Base-by-base conservation (phyloP, 129 eudicot species). In the Chrysanthemum lavandulifolium region DNA sequence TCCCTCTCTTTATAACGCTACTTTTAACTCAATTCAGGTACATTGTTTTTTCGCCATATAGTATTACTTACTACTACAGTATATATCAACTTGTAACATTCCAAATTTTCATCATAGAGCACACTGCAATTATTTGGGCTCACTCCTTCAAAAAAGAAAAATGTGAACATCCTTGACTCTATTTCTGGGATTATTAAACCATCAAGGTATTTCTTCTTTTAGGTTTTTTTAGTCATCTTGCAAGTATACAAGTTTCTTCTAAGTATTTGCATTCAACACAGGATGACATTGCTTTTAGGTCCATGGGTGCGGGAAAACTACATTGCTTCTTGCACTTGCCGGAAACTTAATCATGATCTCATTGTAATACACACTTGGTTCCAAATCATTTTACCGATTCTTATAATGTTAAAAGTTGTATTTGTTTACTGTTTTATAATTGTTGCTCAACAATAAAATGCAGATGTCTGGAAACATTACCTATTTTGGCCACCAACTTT, bases 291-390 rank as follows among this genome's bases (percentile, higher is more conserved):
- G 13, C 86, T 84, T 74, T 56, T 84, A 75, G 89, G 89, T 40
- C n/a, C n/a, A n/a, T n/a, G 16, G 78, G 86, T 29, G 83, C 86
- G 89, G 89, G 2, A 84, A 84, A 67, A 84, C 89, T 12, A 81
- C 89, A 16, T 75, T 84, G 77, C 40, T 84, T 23, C 69, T 84
- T 53, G 89, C 86, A 11, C 81, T 84, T 43, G 79, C 89, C 9
- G 84, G 84, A 81, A 84, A 54, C 84, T 84, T 13, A 74, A 78
- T 43, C 65, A 61, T 15, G 68, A 75, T 70, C 53, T 84, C 13
- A 81, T 75, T 62, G 83, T 79, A 72, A 65, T 8, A 73, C 48
- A 45, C 40, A 10, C 4, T 47, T 60, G 45, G 7, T 43, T 13
- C 13, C 9, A 21, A 12, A 23, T 59, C 68, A 14, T 54, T 54